These are phyloP conservation scores for Symbiodinium natans DNA, from an alignment of 73 alveolate species.

Conservation along the genomic window DNA sequence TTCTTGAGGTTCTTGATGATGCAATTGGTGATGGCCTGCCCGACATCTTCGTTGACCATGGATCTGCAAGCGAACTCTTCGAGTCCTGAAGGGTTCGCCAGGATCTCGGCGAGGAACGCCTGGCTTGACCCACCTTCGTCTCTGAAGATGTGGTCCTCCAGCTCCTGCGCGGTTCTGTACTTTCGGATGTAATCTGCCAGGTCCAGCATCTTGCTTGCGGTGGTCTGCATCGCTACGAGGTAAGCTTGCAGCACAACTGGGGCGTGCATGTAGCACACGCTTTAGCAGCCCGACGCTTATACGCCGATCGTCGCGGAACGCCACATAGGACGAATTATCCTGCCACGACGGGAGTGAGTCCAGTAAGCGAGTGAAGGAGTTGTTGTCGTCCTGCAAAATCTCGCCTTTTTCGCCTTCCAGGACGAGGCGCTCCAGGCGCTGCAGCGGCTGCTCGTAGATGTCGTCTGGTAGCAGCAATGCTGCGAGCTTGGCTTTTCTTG, in stretches of 20 bases:
- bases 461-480: not conserved
- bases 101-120: not conserved
- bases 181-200: not conserved
- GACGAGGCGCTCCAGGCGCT: not conserved
- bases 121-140: not conserved
- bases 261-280: not conserved
- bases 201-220: not conserved
- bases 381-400: not conserved
- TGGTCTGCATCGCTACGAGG: not conserved
- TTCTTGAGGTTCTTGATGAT: not conserved
- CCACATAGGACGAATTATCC: not conserved
- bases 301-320: constrained; percentile 1
- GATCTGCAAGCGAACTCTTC: not conserved
- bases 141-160: not conserved
- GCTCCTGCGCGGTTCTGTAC: not conserved
- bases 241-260: not conserved
- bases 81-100: not conserved
- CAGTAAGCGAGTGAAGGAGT: not conserved
- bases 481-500: not conserved
- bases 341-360: not conserved
- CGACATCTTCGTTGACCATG: no score
- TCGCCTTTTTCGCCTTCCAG: not conserved
- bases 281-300: not conserved
- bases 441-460: not conserved
- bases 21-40: not conserved